Evolutionary conservation across 2,329 filamentous ascomycete genomes (phyloP), one percentile per base, ranked within the genome.

Genomic region (Colletotrichum sp.): DNA sequence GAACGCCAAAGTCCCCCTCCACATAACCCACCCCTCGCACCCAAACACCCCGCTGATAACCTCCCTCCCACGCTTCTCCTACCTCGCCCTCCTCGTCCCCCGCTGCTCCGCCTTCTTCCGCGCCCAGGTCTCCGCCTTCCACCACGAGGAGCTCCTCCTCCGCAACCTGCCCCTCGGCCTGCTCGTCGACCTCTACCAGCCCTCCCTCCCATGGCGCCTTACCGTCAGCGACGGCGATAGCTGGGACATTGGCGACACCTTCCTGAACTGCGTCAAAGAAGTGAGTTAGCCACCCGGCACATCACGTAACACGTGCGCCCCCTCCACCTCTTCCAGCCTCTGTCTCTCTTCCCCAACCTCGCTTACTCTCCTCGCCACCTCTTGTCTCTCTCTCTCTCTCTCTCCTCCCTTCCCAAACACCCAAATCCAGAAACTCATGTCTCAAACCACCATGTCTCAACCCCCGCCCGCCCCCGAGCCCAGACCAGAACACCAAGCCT

Each of bases 181-280:
- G 76, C 85, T 92, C 34, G 84, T 89, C 67, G 91, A 92, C 79
- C 85, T 92, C 30, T 92, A 92, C 81, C 88, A 86, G 78, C 90
- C 90, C 1, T 72, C 80, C 13, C 81, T 91, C 67, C 90, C 91
- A 2, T 92, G 90, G 90, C 85, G 86, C 15, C 83, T 92, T 64
- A 87, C 87, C 18, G 90, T 92, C 30, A 84, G 85, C 70, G 90
- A 91, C 74, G 90, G 90, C 21, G 80, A 87, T 36, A 88, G 87
- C 65, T 92, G 90, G 90, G 90, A 92, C 78, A 91, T 92, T 65
- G 87, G 85, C 57, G 91, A 92, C 81, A 92, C 91, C 0, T 93
- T 93, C 78, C 86, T 93, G 72, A 93, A 93, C 82, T 89, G 89
- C 72, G 90, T 90, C 77, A 93, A 93, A 82, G 92, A 93, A 86